Conservation (phyloP, 2,329 filamentous ascomycete genomes). For the Ampelomyces quisqualis region DNA sequence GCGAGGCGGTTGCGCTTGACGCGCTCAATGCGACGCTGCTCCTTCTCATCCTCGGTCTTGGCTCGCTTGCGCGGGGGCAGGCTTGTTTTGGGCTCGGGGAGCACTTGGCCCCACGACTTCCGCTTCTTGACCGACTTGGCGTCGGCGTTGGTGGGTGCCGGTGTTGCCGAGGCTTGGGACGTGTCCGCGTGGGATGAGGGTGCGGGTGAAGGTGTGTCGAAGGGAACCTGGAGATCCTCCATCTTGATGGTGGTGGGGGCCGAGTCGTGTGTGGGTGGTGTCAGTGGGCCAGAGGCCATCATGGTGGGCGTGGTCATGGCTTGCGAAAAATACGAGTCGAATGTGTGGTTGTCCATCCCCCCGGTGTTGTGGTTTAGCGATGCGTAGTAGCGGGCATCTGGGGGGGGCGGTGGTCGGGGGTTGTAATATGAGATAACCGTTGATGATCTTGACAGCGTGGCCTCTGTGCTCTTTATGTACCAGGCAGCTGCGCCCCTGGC, state of each 20-base stretch:
- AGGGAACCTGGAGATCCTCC: slow-evolving; percentile 42
- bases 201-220: slow-evolving; percentile 24
- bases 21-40: slow-evolving; percentile 94
- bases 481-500: slow-evolving; percentile 21
- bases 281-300: slow-evolving; percentile 26
- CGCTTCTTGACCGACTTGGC: slow-evolving; percentile 80
- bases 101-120: slow-evolving; percentile 97
- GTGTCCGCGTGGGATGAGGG: slow-evolving; percentile 19
- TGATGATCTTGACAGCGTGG: slow-evolving; percentile 32
- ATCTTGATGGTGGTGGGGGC: slow-evolving; percentile 45
- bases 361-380: slow-evolving; percentile 26
- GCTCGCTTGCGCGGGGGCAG: slow-evolving; percentile 94
- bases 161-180: slow-evolving; percentile 22
- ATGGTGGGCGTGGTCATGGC: slow-evolving; percentile 27
- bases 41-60: slow-evolving; percentile 98
- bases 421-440: slow-evolving; percentile 30
- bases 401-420: slow-evolving; percentile 28
- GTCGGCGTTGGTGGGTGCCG: slow-evolving; percentile 21
- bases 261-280: slow-evolving; percentile 25
- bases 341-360: slow-evolving; percentile 31
- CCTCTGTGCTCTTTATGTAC: slow-evolving; percentile 42
- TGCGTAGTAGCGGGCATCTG: slow-evolving; percentile 37
- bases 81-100: slow-evolving; percentile 95
- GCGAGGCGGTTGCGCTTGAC: slow-evolving; percentile 95
- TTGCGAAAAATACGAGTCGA: slow-evolving; percentile 23